Evolutionary conservation across 169 alveolate genomes (phyloP), one percentile per base, ranked within the genome.

Genomic region (Plasmodium cynomolgi): DNA sequence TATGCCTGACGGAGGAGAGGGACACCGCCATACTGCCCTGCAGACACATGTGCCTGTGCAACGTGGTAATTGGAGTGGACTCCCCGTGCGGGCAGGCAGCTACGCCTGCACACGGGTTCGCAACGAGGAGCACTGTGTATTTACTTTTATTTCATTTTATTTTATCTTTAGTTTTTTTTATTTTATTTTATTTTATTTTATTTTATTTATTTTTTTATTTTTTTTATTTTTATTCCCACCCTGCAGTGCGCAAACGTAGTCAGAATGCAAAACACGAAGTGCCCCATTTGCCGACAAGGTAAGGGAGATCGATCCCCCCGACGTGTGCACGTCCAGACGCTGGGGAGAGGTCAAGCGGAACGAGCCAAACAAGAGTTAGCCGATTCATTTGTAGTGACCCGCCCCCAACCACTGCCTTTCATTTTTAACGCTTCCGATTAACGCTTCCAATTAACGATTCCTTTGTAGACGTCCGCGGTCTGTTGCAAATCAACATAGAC

Each of bases 1-100:
- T 96, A 29, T 96, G 98, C 90, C 71, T 96, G 83, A 75, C 97
- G 33, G 97, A 95, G 68, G 96, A 86, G 54, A 37, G 96, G 23
- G 93, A 93, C 58, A 96, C 98, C 4, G 96, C 95, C n/a, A 94
- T 95, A 23, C 81, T 96, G 44, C 98, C 98, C 26, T 96, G 98
- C 84, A 84, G 98, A 9, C 98, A 96, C 86, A 95, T 95, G 96
- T 96, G 98, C 74, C 97, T 96, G 17, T 96, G 98, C 90, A 94
- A 86, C 58, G 95, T 88, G 85, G 96, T 95, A 84, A 92, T 93
- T 71, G 56, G 56, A 84, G 29, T 29, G 58, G 58, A 47, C n/a
- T 47, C n/a, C 58, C n/a, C n/a, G 58, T 13, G 58, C n/a, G 58
- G 50, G n/a, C n/a, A 9, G 17, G 58, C 58, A 47, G n/a, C 58